phyloP scores from a whole-genome alignment of 768 basidiomycete genomes.

The Antrodiella citrinella region DNA sequence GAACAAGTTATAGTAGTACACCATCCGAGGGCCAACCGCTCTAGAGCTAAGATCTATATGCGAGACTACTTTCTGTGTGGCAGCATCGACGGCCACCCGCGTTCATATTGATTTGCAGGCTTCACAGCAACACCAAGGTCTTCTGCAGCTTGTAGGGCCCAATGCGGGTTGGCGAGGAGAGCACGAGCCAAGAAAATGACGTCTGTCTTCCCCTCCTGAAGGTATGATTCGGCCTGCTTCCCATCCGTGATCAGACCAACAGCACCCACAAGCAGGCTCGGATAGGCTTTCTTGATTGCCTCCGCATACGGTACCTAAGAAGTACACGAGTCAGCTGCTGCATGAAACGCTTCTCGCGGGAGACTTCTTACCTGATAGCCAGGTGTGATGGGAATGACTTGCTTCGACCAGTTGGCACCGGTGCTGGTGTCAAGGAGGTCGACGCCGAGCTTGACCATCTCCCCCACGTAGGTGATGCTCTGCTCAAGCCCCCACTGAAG shows the following conservation, averaged over 20 bases:
- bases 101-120: slow-evolving; percentile 65
- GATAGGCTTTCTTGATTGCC: slow-evolving; percentile 51
- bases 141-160: slow-evolving; percentile 52
- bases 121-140: slow-evolving; percentile 58
- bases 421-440: slow-evolving; percentile 63
- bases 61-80: slow-evolving; percentile 11
- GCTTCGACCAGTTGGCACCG: slow-evolving; percentile 56
- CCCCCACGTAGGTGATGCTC: slow-evolving; percentile 47
- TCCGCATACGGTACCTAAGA: slow-evolving; percentile 60
- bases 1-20: too few relatives aligned
- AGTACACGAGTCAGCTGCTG: too few relatives aligned
- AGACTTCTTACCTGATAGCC: slow-evolving; percentile 53
- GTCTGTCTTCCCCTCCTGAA: slow-evolving; percentile 63
- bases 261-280: slow-evolving; percentile 45
- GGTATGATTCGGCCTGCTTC: slow-evolving; percentile 46
- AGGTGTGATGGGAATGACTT: slow-evolving; percentile 47
- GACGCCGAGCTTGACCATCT: slow-evolving; percentile 53
- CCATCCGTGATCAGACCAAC: slow-evolving; percentile 72
- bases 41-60: too few relatives aligned
- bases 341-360: not conserved
- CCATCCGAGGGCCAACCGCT: too few relatives aligned
- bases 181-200: slow-evolving; percentile 62
- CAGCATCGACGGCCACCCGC: slow-evolving; percentile 41
- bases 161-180: slow-evolving; percentile 58
- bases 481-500: slow-evolving; percentile 76